A percentile compares a stretch with the other conserved stretches of the same genome.
Evolutionary conservation across 352 stramenopile genomes (phyloP).

Genomic region (Phytophthora macrochlamydospora): DNA sequence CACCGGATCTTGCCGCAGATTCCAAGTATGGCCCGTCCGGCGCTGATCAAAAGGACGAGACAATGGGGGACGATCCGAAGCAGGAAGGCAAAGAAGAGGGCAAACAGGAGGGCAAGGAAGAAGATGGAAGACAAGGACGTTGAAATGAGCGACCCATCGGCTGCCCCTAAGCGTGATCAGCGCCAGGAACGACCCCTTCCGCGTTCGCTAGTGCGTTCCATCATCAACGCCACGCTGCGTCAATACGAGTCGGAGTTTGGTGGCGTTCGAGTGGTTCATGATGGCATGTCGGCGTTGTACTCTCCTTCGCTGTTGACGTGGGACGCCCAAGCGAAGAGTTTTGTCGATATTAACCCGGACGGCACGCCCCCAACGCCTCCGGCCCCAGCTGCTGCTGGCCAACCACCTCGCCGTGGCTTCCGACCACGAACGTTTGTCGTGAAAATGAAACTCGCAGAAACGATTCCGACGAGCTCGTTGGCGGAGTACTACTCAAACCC

Average conservation of each 20-base stretch:
- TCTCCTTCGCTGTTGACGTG: conserved; percentile 36
- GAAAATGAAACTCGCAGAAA: conserved; percentile 54
- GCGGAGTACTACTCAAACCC: conserved; percentile 43
- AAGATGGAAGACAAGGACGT: conserved; percentile 27
- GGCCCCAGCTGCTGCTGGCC: conserved; percentile 1
- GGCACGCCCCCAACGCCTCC: conserved; percentile 7
- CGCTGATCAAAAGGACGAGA: conserved; percentile 42
- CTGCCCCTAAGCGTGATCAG: not conserved
- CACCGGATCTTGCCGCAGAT: conserved; percentile 31
- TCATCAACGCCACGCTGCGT: conserved; percentile 45
- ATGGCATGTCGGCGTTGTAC: conserved; percentile 50
- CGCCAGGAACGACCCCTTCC: conserved; percentile 29
- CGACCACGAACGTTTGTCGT: conserved; percentile 49
- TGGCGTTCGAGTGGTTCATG: conserved; percentile 48
- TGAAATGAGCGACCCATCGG: conserved; percentile 37
- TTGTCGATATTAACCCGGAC: conserved; percentile 44
- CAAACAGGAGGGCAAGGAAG: not conserved
- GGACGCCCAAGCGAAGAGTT: conserved; percentile 28
- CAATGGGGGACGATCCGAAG: conserved; percentile 35
- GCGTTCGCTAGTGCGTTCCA: conserved; percentile 35
- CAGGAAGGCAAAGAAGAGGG: conserved; percentile 18
- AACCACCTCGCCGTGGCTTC: conserved; percentile 14
- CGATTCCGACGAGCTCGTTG: conserved; percentile 39
- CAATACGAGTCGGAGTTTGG: conserved; percentile 44
- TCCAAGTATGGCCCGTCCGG: conserved; percentile 50